These are phyloP conservation scores for Dactylellina haptotyla DNA, from an alignment of 2,329 filamentous ascomycete genomes.

Conservation along the genomic window DNA sequence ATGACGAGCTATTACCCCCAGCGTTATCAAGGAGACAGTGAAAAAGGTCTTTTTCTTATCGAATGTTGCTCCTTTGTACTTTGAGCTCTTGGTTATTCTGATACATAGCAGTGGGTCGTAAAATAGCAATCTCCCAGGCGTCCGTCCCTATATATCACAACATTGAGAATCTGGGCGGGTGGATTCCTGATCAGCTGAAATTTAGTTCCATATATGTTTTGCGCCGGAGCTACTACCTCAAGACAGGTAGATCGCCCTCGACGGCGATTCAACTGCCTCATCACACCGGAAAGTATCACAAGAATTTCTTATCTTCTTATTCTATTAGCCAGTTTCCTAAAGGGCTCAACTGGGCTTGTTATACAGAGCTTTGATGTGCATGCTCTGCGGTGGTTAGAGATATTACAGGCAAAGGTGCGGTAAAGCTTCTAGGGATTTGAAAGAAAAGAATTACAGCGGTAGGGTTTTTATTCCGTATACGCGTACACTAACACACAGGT, in stretches of 20 bases:
- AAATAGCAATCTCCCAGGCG: no score
- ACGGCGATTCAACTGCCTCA: conserved; percentile 25
- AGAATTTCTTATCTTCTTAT: not conserved
- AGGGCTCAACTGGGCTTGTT: no score
- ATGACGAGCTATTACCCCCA: conserved; percentile 34
- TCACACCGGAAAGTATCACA: conserved; percentile 11
- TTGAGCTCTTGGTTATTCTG: no score
- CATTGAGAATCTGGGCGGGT: not conserved
- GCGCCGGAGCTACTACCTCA: conserved; percentile 35
- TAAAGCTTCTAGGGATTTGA: no score
- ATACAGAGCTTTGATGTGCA: no score
- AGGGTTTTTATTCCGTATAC: no score
- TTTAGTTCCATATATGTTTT: not conserved
- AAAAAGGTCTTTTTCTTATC: conserved; percentile 6
- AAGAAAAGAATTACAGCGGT: no score
- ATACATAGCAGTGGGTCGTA: no score
- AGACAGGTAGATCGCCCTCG: conserved; percentile 8
- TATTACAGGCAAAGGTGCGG: no score
- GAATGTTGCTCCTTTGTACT: no score
- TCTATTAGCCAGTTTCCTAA: not conserved
- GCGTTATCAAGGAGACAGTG: not conserved
- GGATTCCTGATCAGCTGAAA: not conserved
- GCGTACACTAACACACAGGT: no score
- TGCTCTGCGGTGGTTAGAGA: no score
- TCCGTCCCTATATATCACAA: conserved; percentile 8